These are phyloP conservation scores for Neofusicoccum sp. DNA, from an alignment of 2,329 filamentous ascomycete species.

Conservation along the genomic window DNA sequence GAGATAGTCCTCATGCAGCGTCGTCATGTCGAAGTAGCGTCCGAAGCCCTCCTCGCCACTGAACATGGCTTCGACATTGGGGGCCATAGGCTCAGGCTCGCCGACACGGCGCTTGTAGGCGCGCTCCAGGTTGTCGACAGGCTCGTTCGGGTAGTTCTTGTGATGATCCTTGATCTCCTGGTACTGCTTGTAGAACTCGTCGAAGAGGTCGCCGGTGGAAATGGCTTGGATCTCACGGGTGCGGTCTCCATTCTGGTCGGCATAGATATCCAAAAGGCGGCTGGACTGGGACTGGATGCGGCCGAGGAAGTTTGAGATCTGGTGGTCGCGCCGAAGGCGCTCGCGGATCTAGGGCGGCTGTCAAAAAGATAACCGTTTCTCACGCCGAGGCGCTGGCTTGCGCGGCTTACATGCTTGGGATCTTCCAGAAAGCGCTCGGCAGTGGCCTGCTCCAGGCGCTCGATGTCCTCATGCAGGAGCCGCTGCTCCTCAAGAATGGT, in stretches of 20 bases:
- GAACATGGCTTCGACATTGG: constrained; percentile 85
- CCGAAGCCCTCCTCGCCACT: constrained; percentile 94
- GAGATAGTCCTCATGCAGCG: constrained; percentile 80
- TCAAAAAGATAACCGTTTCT: constrained; percentile 17
- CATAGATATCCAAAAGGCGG: constrained; percentile 78
- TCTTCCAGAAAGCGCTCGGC: constrained; percentile 86
- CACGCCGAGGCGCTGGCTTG: background rate
- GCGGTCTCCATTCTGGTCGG: constrained; percentile 69
- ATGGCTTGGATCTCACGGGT: constrained; percentile 81
- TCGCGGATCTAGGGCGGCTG: constrained; percentile 70
- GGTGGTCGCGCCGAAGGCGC: constrained; percentile 84
- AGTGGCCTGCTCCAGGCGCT: constrained; percentile 91
- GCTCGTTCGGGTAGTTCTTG: constrained; percentile 86
- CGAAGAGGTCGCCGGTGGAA: constrained; percentile 80
- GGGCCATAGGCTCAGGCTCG: constrained; percentile 57
- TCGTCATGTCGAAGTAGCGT: constrained; percentile 85
- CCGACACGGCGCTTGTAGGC: constrained; percentile 77
- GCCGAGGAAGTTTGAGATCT: constrained; percentile 80
- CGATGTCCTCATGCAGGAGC: constrained; percentile 91
- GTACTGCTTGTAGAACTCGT: constrained; percentile 86
- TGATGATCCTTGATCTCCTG: constrained; percentile 83
- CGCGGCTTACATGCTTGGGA: constrained; percentile 71
- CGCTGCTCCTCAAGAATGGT: constrained; percentile 81
- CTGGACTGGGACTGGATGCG: constrained; percentile 85
- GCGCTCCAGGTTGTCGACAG: constrained; percentile 89